Evolutionary conservation across 192 early-diverging fungal species (phyloP).

Genomic region (Radiomyces spectabilis): DNA sequence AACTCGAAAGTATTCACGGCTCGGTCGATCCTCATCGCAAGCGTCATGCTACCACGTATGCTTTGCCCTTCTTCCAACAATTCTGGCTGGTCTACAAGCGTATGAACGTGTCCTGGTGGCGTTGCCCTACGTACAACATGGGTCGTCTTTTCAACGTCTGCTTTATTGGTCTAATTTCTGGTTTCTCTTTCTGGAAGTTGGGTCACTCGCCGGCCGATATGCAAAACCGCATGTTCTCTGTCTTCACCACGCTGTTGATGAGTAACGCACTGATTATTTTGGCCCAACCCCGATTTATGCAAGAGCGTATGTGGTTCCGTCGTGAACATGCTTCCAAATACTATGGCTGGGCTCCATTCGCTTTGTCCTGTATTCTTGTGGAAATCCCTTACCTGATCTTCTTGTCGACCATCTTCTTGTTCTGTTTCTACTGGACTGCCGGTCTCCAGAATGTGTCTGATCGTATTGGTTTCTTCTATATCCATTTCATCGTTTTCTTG

Average conservation of each 20-base stretch:
- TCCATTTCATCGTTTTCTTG: slow-evolving; percentile 43
- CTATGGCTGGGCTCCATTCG: slow-evolving; percentile 59
- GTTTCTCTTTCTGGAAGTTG: slow-evolving; percentile 63
- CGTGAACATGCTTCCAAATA: slow-evolving; percentile 56
- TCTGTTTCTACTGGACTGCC: slow-evolving; percentile 54
- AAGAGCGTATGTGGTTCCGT: slow-evolving; percentile 49
- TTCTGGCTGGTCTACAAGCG: slow-evolving; percentile 49
- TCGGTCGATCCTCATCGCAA: slow-evolving; percentile 3
- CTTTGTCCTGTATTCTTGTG: slow-evolving; percentile 46
- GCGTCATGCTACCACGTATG: slow-evolving; percentile 7
- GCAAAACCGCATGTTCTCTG: slow-evolving; percentile 46
- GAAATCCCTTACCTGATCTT: slow-evolving; percentile 58
- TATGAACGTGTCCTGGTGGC: slow-evolving; percentile 65
- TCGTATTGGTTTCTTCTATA: slow-evolving; percentile 53
- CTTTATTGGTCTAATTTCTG: slow-evolving; percentile 51
- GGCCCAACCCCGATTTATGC: slow-evolving; percentile 54
- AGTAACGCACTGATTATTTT: slow-evolving; percentile 49
- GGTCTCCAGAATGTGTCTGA: slow-evolving; percentile 39
- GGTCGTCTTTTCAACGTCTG: slow-evolving; percentile 50
- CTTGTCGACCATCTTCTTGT: slow-evolving; percentile 44
- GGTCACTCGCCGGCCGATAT: slow-evolving; percentile 39
- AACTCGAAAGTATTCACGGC: slow-evolving; percentile 47
- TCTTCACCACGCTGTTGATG: slow-evolving; percentile 28
- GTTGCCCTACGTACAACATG: slow-evolving; percentile 63
- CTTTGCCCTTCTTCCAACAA: slow-evolving; percentile 33